Evolutionary conservation across 1,139 yeast species (phyloP).

Genomic region (Lodderomyces parapsilosis): DNA sequence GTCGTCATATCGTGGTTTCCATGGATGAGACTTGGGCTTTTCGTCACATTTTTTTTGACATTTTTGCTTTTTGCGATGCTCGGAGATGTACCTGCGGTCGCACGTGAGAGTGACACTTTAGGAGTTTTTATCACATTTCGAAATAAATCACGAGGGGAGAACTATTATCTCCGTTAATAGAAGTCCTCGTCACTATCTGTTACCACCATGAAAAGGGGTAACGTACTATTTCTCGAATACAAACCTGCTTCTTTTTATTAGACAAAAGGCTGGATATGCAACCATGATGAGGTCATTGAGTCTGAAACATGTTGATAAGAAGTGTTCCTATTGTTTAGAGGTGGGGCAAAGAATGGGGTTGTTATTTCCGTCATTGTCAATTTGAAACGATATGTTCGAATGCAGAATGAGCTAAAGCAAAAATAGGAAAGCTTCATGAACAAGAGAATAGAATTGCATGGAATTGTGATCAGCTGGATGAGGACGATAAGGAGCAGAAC

Average conservation of each 20-base stretch:
- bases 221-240: no score
- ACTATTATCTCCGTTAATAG: no score
- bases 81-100: background rate
- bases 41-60: no score
- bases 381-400: background rate
- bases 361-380: background rate
- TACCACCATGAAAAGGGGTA: no score
- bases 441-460: background rate
- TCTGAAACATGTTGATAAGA: background rate
- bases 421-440: background rate
- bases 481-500: background rate
- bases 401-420: background rate
- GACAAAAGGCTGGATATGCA: no score
- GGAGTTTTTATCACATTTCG: no score
- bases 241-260: no score
- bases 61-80: background rate
- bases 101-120: background rate
- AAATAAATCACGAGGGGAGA: no score
- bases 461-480: no score
- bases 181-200: no score
- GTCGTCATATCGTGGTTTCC: background rate
- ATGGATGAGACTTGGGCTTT: no score
- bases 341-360: background rate
- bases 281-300: background rate
- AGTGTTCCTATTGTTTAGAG: background rate